Conservation (phyloP, 2,329 filamentous ascomycete genomes). For the Tolypocladium cylindrosporum region DNA sequence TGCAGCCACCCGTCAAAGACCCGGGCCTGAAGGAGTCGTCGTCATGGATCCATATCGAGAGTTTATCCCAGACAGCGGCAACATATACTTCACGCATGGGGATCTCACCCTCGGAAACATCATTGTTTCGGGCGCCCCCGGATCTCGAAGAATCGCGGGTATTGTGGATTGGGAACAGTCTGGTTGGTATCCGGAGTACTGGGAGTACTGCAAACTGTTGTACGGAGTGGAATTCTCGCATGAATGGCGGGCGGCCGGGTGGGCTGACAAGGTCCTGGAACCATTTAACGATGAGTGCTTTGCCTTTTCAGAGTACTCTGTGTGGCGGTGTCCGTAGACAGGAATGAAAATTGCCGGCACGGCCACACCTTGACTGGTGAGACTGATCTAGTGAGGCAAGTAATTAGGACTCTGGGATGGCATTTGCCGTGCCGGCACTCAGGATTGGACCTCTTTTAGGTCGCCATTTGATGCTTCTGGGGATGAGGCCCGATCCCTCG, state of each 20-base stretch:
- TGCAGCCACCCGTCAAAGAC: conserved; percentile 9
- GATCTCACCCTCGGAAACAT: conserved; percentile 8
- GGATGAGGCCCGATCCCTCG: too few species aligned
- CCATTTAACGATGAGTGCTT: conserved; percentile 5
- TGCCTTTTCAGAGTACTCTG: conserved; percentile 7
- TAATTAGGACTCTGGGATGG: too few species aligned
- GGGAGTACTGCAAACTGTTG: conserved; percentile 17
- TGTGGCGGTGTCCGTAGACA: conserved; percentile 7
- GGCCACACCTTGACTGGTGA: too few species aligned
- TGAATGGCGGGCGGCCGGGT: conserved; percentile 10
- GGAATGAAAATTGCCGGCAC: too few species aligned
- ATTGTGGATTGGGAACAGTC: background rate
- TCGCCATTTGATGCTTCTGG: too few species aligned
- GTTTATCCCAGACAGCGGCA: conserved; percentile 8
- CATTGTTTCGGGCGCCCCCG: background rate
- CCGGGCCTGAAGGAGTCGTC: conserved; percentile 4
- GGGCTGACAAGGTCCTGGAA: conserved; percentile 10
- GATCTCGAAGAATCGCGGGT: background rate
- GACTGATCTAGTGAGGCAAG: too few species aligned
- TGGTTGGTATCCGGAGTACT: conserved; percentile 20
- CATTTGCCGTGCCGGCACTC: too few species aligned
- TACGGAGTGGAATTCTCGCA: conserved; percentile 7
- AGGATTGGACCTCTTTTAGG: too few species aligned
- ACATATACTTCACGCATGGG: conserved; percentile 14
- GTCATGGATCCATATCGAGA: conserved; percentile 5